A percentile compares a stretch with the other conserved stretches of the same genome.
Evolutionary conservation across 2,329 filamentous ascomycete species (phyloP).

Genomic region (Phoma herbarum): DNA sequence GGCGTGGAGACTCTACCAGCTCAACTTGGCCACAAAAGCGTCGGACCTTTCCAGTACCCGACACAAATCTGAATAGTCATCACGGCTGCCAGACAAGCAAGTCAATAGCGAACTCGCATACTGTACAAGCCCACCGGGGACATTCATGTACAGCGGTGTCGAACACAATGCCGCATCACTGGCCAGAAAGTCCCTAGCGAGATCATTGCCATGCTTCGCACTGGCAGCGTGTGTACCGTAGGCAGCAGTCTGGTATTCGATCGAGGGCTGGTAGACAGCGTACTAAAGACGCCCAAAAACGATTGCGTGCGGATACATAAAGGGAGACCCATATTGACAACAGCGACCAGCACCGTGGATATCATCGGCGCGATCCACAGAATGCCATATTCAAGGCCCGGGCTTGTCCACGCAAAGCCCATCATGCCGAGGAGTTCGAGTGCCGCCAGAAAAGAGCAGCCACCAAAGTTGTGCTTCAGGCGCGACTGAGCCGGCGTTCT

Average conservation of each 20-base stretch:
- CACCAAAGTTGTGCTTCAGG: constrained; percentile 73
- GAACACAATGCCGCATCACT: constrained; percentile 75
- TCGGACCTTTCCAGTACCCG: constrained; percentile 65
- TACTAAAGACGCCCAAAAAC: constrained; percentile 51
- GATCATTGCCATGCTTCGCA: constrained; percentile 79
- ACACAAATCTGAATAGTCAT: constrained; percentile 63
- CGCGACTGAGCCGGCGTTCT: constrained; percentile 58
- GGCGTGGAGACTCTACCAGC: too few species aligned
- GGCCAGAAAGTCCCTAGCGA: constrained; percentile 76
- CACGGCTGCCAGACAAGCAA: constrained; percentile 57
- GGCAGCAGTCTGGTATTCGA: constrained; percentile 79
- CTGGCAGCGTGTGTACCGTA: constrained; percentile 78
- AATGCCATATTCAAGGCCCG: constrained; percentile 63
- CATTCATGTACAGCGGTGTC: constrained; percentile 57
- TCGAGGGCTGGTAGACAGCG: constrained; percentile 77
- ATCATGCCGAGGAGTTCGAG: constrained; percentile 73
- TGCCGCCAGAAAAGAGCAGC: constrained; percentile 69
- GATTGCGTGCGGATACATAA: constrained; percentile 26
- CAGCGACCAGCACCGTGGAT: constrained; percentile 71
- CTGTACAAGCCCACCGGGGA: constrained; percentile 56
- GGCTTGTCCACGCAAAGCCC: constrained; percentile 73
- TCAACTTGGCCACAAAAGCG: too few species aligned
- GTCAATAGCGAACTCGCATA: constrained; percentile 64
- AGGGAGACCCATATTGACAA: constrained; percentile 64
- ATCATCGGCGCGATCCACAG: constrained; percentile 75